Evolutionary conservation across 2,329 filamentous ascomycete species (phyloP).

Genomic region (Cytospora piceicola): DNA sequence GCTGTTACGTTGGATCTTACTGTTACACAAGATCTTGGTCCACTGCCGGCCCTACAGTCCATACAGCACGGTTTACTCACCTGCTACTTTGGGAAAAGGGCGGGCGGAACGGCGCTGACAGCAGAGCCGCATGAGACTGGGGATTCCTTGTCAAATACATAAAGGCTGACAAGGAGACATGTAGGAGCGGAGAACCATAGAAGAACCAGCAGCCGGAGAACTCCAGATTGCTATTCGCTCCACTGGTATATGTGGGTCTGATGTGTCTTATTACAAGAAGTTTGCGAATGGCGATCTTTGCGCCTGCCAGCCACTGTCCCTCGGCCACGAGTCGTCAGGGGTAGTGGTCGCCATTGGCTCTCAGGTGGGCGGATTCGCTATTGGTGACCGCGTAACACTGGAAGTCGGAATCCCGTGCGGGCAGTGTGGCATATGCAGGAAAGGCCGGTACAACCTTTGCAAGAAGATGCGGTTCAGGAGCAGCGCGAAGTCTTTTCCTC

Average conservation of each 20-base stretch:
- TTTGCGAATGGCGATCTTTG: constrained; percentile 73
- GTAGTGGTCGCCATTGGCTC: constrained; percentile 60
- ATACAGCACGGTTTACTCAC: constrained; percentile 5
- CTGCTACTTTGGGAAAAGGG: constrained; percentile 19
- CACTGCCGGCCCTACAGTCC: constrained; percentile 5
- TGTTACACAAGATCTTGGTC: constrained; percentile 39
- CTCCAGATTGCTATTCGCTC: constrained; percentile 68
- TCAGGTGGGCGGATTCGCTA: constrained; percentile 53
- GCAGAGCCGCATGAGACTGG: constrained; percentile 3
- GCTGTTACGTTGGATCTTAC: constrained; percentile 31
- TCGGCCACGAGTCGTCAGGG: constrained; percentile 66
- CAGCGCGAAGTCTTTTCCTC: constrained; percentile 65
- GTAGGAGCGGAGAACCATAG: constrained; percentile 56
- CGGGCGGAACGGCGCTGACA: constrained; percentile 19
- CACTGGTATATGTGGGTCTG: constrained; percentile 71
- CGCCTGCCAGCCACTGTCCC: constrained; percentile 65
- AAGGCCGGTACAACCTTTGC: constrained; percentile 65
- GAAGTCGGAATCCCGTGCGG: constrained; percentile 61
- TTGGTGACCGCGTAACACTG: constrained; percentile 63
- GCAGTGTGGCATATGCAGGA: constrained; percentile 54
- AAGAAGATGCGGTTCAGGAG: constrained; percentile 65
- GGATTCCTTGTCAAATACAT: constrained; percentile 21
- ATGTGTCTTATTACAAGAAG: constrained; percentile 73
- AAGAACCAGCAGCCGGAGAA: constrained; percentile 54
- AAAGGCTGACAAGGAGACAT: constrained; percentile 28